Conservation (phyloP, 805 yeast species). For the Ascoidea asiatica region DNA sequence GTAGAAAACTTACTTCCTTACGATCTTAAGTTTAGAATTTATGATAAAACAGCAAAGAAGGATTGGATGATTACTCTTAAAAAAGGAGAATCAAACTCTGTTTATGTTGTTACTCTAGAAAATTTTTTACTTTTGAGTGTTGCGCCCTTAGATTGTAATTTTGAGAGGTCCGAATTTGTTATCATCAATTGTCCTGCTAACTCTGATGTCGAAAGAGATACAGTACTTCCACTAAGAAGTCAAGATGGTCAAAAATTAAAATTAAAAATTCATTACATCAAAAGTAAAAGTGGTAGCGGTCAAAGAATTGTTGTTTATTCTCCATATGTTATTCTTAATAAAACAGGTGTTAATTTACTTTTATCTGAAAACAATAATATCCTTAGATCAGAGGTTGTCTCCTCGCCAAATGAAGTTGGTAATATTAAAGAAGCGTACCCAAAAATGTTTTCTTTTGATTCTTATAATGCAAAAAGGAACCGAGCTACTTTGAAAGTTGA, state of each 20-base stretch:
- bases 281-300: constrained; percentile 39
- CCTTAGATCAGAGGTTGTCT: constrained; percentile 28
- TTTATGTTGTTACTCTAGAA: constrained; percentile 69
- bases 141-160: constrained; percentile 48
- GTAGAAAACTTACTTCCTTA: constrained; percentile 77
- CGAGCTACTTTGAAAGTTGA: constrained; percentile 55
- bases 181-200: constrained; percentile 43
- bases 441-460: constrained; percentile 74
- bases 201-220: constrained; percentile 45
- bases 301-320: constrained; percentile 59
- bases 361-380: constrained; percentile 42
- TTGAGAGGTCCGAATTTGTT: constrained; percentile 56
- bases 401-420: constrained; percentile 14
- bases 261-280: constrained; percentile 51
- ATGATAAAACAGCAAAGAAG: constrained; percentile 55
- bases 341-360: constrained; percentile 58
- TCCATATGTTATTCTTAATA: constrained; percentile 74
- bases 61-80: constrained; percentile 53
- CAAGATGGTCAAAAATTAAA: constrained; percentile 56
- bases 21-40: constrained; percentile 61
- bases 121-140: constrained; percentile 63
- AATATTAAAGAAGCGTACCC: constrained; percentile 32
- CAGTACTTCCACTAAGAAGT: constrained; percentile 33
- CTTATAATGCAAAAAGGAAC: constrained; percentile 40
- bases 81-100: constrained; percentile 54